Base-by-base conservation (phyloP, 2,329 filamentous ascomycete genomes). In the Neopestalotiopsis clavispora region DNA sequence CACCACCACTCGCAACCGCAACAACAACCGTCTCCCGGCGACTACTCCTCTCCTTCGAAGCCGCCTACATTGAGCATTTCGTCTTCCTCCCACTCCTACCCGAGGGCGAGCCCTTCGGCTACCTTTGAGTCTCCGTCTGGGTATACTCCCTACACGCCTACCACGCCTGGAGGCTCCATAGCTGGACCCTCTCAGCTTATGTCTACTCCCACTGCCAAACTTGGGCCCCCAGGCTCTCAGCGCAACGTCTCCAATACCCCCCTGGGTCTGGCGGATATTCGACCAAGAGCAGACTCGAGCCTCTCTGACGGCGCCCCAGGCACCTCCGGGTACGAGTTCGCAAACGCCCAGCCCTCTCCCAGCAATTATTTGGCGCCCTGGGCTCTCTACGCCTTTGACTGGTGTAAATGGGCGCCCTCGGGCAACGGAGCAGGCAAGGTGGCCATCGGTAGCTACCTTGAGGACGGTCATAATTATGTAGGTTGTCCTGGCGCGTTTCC, bases 391-490 rank as follows among this genome's bases (percentile, higher is more conserved):
- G 95, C 96, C 13, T 95, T 97, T 76, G 96, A 99, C 83, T 99
- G 96, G 96, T 99, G 96, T 84, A 99, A 99, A 82, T 99, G 96
- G 95, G 90, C 93, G 17, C 91, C 95, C 2, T 90, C 94, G 76
- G 90, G 82, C 75, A 91, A 91, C 73, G 91, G 93, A 71, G 94
- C 94, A 3, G 96, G 96, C 52, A 98, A 98, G 81, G 88, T 99
- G 74, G 96, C 96, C 13, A 87, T 99, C 52, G 96, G 95, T 69
- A 99, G 96, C 83, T 98, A 98, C 79, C 84, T 98, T 65, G 96
- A 99, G 82, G 96, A 99, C 81, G 95, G 95, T 5, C 96, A 99
- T 83, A 99, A 99, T 79, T 99, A 97, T 85, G 94, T 97, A 84
- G 75, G 89, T 80, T 61, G 23, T 69, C 9, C 30, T 58, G 63